These are phyloP conservation scores for Lentinula novae-zelandiae DNA, from an alignment of 1,284 basidiomycete species.

Conservation along the genomic window DNA sequence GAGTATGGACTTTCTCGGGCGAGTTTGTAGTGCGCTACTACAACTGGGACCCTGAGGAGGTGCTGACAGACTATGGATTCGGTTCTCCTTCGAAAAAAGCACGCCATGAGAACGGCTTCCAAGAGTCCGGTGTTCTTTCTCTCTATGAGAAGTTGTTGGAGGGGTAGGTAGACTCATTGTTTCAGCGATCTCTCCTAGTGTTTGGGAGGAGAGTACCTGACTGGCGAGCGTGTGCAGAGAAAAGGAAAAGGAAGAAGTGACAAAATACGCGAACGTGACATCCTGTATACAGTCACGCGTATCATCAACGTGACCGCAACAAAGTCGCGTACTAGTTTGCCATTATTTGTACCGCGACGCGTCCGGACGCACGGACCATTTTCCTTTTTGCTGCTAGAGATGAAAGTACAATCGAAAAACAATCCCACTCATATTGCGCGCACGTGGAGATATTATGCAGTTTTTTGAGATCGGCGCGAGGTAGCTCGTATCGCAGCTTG, in stretches of 20 bases:
- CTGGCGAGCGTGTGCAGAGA: neutral
- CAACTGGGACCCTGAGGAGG: conserved; percentile 31
- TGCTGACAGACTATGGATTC: conserved; percentile 45
- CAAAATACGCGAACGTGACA: neutral
- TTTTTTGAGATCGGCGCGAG: no score
- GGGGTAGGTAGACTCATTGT: conserved; percentile 55
- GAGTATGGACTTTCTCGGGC: conserved; percentile 59
- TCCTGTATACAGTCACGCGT: neutral
- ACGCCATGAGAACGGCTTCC: conserved; percentile 36
- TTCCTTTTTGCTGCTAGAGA: no score
- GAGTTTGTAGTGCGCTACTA: conserved; percentile 32
- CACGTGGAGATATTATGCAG: no score
- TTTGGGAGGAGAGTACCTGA: neutral
- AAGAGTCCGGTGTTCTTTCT: conserved; percentile 41
- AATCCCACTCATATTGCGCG: no score
- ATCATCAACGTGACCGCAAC: neutral
- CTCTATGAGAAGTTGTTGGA: conserved; percentile 54
- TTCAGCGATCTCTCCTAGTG: neutral
- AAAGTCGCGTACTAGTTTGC: neutral
- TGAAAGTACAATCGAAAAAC: neutral
- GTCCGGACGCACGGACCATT: neutral
- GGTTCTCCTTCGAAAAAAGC: conserved; percentile 55
- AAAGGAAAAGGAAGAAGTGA: neutral
- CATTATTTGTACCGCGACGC: neutral
- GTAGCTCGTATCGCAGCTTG: neutral